A percentile compares a stretch with the other conserved stretches of the same genome.
These are phyloP conservation scores for Pseudozyma hubeiensis DNA, from an alignment of 1,284 basidiomycete species.

Conservation along the genomic window DNA sequence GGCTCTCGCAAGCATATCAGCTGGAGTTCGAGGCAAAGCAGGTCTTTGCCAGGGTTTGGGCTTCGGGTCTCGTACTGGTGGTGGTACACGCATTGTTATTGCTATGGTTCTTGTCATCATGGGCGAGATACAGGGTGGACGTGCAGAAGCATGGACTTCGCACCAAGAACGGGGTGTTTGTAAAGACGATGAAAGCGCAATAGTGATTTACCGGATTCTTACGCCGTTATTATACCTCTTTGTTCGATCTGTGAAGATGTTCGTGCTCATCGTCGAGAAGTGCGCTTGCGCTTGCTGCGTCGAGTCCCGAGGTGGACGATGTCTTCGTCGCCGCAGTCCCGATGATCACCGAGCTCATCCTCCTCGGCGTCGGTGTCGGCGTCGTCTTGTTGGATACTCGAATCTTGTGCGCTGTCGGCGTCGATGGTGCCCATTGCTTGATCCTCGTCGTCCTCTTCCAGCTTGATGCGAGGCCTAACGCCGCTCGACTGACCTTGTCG, in stretches of 20 bases:
- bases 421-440: too few species aligned
- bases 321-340: not conserved
- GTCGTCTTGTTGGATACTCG: too few species aligned
- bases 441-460: not conserved
- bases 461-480: not conserved
- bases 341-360: not conserved
- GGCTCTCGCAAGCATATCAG: constrained; percentile 64
- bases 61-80: constrained; percentile 52
- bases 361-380: too few species aligned
- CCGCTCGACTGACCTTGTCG: not conserved
- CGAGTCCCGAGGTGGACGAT: too few species aligned
- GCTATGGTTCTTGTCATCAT: constrained; percentile 51
- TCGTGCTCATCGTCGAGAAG: not conserved
- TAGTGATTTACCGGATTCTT: not conserved
- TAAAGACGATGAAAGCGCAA: constrained; percentile 37
- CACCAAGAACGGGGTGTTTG: constrained; percentile 3
- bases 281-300: too few species aligned
- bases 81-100: constrained; percentile 46
- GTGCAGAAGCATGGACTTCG: constrained; percentile 34
- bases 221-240: too few species aligned
- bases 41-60: constrained; percentile 59
- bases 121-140: constrained; percentile 38
- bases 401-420: too few species aligned
- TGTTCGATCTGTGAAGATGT: not conserved
- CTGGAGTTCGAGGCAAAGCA: constrained; percentile 63